These are phyloP conservation scores for Colletotrichum incanum DNA, from an alignment of 2,329 filamentous ascomycete species.

Conservation along the genomic window DNA sequence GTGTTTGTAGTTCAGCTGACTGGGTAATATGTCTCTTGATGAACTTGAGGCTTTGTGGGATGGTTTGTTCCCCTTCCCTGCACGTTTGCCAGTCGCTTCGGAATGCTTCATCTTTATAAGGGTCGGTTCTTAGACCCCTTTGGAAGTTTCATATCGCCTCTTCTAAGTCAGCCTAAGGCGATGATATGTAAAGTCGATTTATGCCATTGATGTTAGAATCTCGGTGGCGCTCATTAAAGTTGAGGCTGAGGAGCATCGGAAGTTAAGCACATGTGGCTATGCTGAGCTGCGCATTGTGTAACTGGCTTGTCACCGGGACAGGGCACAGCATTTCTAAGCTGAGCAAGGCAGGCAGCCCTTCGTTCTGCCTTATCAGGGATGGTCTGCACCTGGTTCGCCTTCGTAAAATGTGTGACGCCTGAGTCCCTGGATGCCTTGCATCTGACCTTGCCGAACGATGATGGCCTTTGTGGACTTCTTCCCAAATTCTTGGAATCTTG, in stretches of 20 bases:
- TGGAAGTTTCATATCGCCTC: neutral
- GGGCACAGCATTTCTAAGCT: neutral
- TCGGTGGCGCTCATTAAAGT: neutral
- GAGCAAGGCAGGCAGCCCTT: neutral
- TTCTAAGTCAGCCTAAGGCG: slow-evolving; percentile 3
- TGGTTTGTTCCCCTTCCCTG: neutral
- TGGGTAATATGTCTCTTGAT: neutral
- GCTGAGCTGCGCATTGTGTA: neutral
- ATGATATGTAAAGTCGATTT: neutral
- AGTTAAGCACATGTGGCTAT: no score
- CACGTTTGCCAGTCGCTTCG: neutral
- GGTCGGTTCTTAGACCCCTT: neutral
- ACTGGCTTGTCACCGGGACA: neutral
- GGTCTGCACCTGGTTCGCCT: neutral
- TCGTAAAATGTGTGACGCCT: neutral
- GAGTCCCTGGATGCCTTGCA: slow-evolving; percentile 15
- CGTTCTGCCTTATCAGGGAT: neutral
- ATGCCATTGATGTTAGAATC: neutral
- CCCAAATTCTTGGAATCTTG: neutral
- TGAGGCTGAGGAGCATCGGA: neutral
- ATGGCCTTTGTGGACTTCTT: neutral
- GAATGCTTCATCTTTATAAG: neutral
- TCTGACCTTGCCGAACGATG: neutral
- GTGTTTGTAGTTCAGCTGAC: neutral
- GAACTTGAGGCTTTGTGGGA: neutral